These are phyloP conservation scores for Cyclostephanos invisitatus DNA, from an alignment of 108 stramenopile species.

Conservation along the genomic window DNA sequence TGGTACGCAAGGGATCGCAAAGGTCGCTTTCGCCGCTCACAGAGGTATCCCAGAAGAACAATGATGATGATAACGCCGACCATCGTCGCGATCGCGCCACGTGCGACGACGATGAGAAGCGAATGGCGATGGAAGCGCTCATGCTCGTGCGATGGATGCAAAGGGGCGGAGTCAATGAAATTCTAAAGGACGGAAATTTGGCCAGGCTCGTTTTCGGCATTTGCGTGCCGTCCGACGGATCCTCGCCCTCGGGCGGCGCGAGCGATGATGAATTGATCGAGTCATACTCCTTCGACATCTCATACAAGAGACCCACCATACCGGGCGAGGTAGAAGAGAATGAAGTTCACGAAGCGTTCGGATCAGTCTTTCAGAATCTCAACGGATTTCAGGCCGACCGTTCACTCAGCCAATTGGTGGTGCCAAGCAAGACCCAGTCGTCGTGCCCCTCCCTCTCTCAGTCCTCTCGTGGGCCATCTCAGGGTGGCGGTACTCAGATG, in stretches of 20 bases:
- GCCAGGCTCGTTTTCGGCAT: slow-evolving; percentile 33
- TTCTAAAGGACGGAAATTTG: slow-evolving; percentile 28
- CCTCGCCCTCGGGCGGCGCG: background rate
- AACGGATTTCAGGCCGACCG: slow-evolving; percentile 35
- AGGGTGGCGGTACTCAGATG: background rate
- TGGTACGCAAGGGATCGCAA: background rate
- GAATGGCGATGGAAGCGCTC: slow-evolving; percentile 28
- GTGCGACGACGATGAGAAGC: background rate
- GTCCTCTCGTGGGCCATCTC: background rate
- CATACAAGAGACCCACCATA: slow-evolving; percentile 9
- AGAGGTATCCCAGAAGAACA: slow-evolving; percentile 6
- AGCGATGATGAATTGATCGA: slow-evolving; percentile 23
- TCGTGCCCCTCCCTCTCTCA: slow-evolving; percentile 8
- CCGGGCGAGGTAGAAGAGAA: slow-evolving; percentile 8
- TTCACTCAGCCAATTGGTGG: slow-evolving; percentile 29
- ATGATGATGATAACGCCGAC: background rate
- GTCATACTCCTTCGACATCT: slow-evolving; percentile 36
- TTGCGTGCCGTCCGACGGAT: slow-evolving; percentile 15
- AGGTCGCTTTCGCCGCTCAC: slow-evolving; percentile 22
- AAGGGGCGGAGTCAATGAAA: slow-evolving; percentile 5
- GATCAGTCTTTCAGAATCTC: slow-evolving; percentile 41
- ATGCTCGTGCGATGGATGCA: slow-evolving; percentile 35
- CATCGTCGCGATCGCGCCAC: background rate
- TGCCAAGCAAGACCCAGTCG: slow-evolving; percentile 25
- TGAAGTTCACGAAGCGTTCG: slow-evolving; percentile 9